Evolutionary conservation across 768 basidiomycete species (phyloP).

Genomic region (Hericium coralloides): DNA sequence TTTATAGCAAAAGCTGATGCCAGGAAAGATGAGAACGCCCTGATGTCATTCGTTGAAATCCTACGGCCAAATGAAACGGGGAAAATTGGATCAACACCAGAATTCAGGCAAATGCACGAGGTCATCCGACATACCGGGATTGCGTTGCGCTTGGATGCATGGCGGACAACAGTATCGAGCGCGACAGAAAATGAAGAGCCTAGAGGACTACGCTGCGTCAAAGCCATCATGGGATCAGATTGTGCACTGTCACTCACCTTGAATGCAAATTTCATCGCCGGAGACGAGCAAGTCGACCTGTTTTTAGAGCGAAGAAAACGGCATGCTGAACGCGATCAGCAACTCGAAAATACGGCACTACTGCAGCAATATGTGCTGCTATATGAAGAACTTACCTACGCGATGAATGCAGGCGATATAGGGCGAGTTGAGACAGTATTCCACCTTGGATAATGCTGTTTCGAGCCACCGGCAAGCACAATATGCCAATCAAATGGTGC

Average conservation of each 20-base stretch:
- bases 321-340: neutral
- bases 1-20: neutral
- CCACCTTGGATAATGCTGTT: slow-evolving; percentile 23
- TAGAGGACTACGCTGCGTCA: neutral
- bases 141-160: neutral
- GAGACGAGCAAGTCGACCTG: neutral
- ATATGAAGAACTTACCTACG: slow-evolving; percentile 1
- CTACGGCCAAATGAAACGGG: neutral
- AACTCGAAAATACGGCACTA: neutral
- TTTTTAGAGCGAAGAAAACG: neutral
- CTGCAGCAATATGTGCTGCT: slow-evolving; percentile 11
- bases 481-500: slow-evolving; percentile 18
- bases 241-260: neutral
- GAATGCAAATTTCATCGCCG: neutral
- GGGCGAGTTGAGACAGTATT: slow-evolving; percentile 22
- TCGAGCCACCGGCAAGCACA: slow-evolving; percentile 23
- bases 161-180: neutral
- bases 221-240: neutral
- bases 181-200: neutral
- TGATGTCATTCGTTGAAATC: neutral
- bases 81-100: neutral
- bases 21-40: neutral
- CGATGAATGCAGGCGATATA: slow-evolving; percentile 17
- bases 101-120: neutral
- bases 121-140: neutral